Conservation (phyloP, 176 grass and related monocot species). For the Bonia amplexicaulis region DNA sequence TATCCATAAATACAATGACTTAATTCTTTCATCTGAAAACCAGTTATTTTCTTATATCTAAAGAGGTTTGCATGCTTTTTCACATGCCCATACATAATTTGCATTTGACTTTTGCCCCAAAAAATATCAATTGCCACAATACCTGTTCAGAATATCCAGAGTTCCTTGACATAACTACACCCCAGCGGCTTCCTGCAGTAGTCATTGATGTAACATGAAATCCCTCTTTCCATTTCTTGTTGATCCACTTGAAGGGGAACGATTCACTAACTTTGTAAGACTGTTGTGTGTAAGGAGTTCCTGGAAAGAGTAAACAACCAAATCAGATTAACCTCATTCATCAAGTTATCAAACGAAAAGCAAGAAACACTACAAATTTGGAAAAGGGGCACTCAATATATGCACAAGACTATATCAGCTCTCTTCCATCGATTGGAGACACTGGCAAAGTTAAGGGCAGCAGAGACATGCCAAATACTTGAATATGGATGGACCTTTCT, state of each 20-base stretch:
- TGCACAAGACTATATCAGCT: background rate
- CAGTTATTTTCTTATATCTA: background rate
- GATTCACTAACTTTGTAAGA: constrained; percentile 99
- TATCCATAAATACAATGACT: background rate
- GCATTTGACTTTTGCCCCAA: background rate
- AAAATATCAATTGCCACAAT: background rate
- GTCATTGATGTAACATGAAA: constrained; percentile 99
- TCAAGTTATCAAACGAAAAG: background rate
- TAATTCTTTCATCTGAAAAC: background rate
- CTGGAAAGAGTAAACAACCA: constrained; percentile 40
- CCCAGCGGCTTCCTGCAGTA: constrained; percentile 93
- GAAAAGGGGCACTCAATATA: background rate
- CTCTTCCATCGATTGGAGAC: background rate
- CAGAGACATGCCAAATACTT: background rate
- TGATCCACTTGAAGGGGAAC: constrained; percentile 98
- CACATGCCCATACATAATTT: background rate
- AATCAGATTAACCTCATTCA: background rate
- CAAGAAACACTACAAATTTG: background rate
- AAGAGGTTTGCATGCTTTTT: background rate
- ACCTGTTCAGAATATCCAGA: constrained; percentile 94
- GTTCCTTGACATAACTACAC: constrained; percentile 96
- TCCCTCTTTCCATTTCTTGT: constrained; percentile 99
- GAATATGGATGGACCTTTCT: background rate
- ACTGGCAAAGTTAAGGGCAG: background rate
- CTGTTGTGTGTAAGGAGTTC: constrained; percentile 93